Evolutionary conservation across 305 asterid species (phyloP), one percentile per base, ranked within the genome.

Genomic region (Vinca major): DNA sequence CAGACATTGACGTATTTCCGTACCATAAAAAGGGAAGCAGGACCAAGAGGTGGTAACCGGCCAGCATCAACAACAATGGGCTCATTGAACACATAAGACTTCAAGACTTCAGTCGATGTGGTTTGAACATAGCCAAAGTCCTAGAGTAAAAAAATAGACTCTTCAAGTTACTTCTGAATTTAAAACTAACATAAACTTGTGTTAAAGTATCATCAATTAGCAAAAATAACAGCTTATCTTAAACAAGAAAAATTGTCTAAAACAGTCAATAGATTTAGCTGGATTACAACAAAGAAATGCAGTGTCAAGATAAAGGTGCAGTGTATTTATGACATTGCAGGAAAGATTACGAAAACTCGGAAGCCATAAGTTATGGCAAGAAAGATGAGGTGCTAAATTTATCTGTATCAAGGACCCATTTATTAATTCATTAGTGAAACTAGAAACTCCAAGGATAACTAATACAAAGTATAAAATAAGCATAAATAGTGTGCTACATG

Each of bases 71-170:
- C 82, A 76, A 86, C 88, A 75, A 92, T 92, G 73, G 98, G 98
- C 80, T 92, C 98, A 61, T 92, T 92, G 82, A 92, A 89, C 78
- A 92, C 66, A 60, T 83, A 92, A 74, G 98, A 92, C 77, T 92
- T 92, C 88, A 92, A 80, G 65, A 90, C 85, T 83, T 92, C 98
- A 58, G 98, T 92, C 37, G 98, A 92, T 45, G 98, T 92, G 51
- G 98, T 87, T 85, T 93, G 99, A 20, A 93, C 96, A 72, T 83
- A 93, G 61, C 99, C 99, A 70, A 93, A 93, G 85, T 93, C 99
- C 99, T 93, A 86, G 78, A 71, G 63, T 43, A 75, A 75, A 69
- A 74, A 44, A 63, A 73, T 39, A 62, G 69, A 44, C 66, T 40
- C 20, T 51, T 47, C 63, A 44, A 60, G 43, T 37, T 54, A 58